These are phyloP conservation scores for Antrodiella citrinella DNA, from an alignment of 768 basidiomycete genomes.

Conservation along the genomic window DNA sequence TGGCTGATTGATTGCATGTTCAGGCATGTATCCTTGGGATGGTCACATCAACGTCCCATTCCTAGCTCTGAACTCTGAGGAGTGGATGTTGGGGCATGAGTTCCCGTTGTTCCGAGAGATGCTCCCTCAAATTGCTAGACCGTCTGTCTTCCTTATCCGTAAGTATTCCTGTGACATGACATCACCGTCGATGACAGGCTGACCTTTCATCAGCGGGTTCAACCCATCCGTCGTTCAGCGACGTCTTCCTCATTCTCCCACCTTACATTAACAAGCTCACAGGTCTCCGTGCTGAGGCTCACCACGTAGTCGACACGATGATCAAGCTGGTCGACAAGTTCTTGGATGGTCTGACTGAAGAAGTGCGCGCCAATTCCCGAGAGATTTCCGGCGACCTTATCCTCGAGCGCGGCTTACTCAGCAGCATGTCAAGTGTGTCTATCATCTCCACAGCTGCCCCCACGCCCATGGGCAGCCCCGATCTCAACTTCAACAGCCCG, in stretches of 20 bases:
- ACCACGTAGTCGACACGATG: neutral
- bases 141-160: slow-evolving; percentile 6
- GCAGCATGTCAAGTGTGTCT: neutral
- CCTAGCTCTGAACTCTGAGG: slow-evolving; percentile 34
- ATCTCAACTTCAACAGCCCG: neutral
- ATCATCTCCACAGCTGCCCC: neutral
- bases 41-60: slow-evolving; percentile 22
- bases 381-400: neutral
- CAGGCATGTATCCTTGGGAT: slow-evolving; percentile 23
- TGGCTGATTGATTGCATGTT: slow-evolving; percentile 12
- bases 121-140: slow-evolving; percentile 12
- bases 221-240: slow-evolving; percentile 27
- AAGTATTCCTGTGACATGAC: slow-evolving; percentile 3
- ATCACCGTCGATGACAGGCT: neutral
- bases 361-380: neutral
- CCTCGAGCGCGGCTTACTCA: neutral
- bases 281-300: slow-evolving; percentile 11
- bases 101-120: slow-evolving; percentile 26
- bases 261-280: slow-evolving; percentile 20
- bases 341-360: neutral
- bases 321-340: neutral
- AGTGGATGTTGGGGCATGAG: slow-evolving; percentile 29
- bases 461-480: neutral
- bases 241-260: slow-evolving; percentile 27
- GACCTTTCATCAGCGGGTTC: slow-evolving; percentile 17